Evolutionary conservation across 768 basidiomycete species (phyloP).

Genomic region (Antrodiella citrinella): DNA sequence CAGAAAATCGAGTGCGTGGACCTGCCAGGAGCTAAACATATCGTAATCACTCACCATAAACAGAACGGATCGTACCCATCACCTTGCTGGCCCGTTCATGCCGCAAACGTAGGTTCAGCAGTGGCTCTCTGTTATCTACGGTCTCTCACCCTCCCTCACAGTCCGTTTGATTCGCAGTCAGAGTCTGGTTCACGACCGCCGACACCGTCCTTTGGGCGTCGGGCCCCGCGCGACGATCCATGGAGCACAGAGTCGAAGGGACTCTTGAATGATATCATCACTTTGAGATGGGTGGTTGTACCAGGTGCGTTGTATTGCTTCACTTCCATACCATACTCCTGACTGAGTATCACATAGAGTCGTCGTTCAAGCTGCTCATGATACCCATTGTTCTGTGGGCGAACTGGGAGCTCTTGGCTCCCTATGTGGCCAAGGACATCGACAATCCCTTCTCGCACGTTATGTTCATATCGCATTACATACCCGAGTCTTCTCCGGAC

Average conservation of each 20-base stretch:
- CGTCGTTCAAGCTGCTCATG: conserved; percentile 61
- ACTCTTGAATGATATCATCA: conserved; percentile 42
- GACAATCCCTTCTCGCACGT: conserved; percentile 68
- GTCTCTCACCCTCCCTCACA: neutral
- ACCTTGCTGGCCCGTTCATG: conserved; percentile 54
- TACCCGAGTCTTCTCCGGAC: conserved; percentile 40
- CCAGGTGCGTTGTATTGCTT: conserved; percentile 43
- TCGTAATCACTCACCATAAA: conserved; percentile 9
- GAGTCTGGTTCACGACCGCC: neutral
- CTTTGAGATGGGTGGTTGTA: conserved; percentile 61
- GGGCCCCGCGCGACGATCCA: neutral
- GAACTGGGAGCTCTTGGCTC: conserved; percentile 52
- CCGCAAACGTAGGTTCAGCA: conserved; percentile 63
- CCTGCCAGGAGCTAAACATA: neutral
- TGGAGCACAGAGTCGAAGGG: conserved; percentile 22
- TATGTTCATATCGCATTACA: conserved; percentile 58
- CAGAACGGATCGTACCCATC: conserved; percentile 50
- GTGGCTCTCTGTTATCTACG: conserved; percentile 12
- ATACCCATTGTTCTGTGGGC: conserved; percentile 50
- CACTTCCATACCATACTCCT: neutral
- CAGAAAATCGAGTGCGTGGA: conserved; percentile 21
- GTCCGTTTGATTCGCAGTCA: neutral
- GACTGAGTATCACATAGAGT: conserved; percentile 34
- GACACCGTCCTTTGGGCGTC: neutral
- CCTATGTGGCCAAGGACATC: conserved; percentile 36